Evolutionary conservation across 1,139 yeast genomes (phyloP).

Genomic region (Meyerozyma athensensis): DNA sequence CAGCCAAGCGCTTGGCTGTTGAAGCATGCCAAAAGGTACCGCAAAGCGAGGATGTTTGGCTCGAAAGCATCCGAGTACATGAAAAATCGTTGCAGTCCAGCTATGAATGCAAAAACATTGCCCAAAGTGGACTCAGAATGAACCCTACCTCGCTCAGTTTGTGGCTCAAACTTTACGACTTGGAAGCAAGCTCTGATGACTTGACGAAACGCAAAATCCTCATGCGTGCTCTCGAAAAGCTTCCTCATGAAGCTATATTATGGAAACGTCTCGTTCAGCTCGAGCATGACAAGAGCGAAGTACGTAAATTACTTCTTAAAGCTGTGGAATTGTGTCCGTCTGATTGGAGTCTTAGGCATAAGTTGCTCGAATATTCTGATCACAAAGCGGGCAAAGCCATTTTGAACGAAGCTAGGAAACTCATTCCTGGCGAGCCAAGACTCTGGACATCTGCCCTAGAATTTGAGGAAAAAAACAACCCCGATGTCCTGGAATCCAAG

Average conservation of each 20-base stretch:
- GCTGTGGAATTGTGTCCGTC: conserved; percentile 69
- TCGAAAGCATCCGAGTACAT: conserved; percentile 72
- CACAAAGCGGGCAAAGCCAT: conserved; percentile 49
- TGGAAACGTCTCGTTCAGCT: conserved; percentile 52
- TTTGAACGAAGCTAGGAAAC: conserved; percentile 57
- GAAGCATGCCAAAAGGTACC: conserved; percentile 76
- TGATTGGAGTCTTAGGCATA: conserved; percentile 62
- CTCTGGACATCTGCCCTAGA: conserved; percentile 73
- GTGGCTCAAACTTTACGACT: conserved; percentile 68
- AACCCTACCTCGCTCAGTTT: conserved; percentile 53
- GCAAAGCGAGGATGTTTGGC: conserved; percentile 70
- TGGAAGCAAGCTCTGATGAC: conserved; percentile 49
- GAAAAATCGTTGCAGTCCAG: conserved; percentile 36
- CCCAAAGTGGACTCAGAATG: conserved; percentile 60
- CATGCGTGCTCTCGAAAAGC: conserved; percentile 53
- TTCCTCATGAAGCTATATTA: conserved; percentile 43
- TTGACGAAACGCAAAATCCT: conserved; percentile 51
- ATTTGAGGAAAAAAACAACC: conserved; percentile 56
- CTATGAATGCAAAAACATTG: conserved; percentile 47
- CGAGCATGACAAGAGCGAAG: conserved; percentile 42
- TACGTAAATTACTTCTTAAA: conserved; percentile 53
- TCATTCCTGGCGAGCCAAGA: conserved; percentile 44
- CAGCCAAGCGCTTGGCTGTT: conserved; percentile 58
- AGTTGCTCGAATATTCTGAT: conserved; percentile 38
- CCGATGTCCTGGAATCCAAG: conserved; percentile 28